Conservation (phyloP, 2,329 filamentous ascomycete genomes). For the Didymella arachidicola region DNA sequence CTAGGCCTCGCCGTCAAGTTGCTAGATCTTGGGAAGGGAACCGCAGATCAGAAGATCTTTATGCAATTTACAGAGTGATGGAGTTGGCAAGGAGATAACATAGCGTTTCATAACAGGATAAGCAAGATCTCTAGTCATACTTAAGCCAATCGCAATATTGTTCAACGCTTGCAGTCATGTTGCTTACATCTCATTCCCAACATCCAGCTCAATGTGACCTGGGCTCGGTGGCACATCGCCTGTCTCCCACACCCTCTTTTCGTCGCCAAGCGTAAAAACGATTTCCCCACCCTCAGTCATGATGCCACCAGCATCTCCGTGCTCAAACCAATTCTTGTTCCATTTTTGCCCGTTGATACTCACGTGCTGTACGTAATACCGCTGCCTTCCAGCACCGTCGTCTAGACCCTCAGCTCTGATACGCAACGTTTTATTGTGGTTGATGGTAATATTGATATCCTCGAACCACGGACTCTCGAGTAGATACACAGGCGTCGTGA, state of each 20-base stretch:
- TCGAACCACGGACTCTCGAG: conserved; percentile 57
- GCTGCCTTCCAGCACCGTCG: conserved; percentile 53
- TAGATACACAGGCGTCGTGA: conserved; percentile 58
- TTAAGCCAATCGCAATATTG: no score
- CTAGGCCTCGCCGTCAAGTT: no score
- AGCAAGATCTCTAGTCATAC: no score
- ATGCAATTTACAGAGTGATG: no score
- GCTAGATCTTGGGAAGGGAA: no score
- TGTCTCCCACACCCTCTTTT: conserved; percentile 43
- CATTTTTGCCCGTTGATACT: conserved; percentile 62
- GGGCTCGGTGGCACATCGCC: conserved; percentile 46
- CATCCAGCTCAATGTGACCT: conserved; percentile 41
- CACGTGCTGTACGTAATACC: conserved; percentile 62
- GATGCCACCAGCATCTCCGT: conserved; percentile 54
- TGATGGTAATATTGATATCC: conserved; percentile 49
- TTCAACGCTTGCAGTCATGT: no score
- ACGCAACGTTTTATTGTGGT: conserved; percentile 51
- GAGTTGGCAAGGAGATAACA: no score
- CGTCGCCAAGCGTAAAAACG: conserved; percentile 39
- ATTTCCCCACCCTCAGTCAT: conserved; percentile 49
- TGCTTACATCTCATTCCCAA: conserved; percentile 5
- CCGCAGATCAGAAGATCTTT: no score
- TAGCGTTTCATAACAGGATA: no score
- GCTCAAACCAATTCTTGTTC: conserved; percentile 64
- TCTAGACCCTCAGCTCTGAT: conserved; percentile 55